A percentile compares a stretch with the other conserved stretches of the same genome.
Conservation (phyloP, 2,329 filamentous ascomycete genomes). For the Apiospora pterosperma region DNA sequence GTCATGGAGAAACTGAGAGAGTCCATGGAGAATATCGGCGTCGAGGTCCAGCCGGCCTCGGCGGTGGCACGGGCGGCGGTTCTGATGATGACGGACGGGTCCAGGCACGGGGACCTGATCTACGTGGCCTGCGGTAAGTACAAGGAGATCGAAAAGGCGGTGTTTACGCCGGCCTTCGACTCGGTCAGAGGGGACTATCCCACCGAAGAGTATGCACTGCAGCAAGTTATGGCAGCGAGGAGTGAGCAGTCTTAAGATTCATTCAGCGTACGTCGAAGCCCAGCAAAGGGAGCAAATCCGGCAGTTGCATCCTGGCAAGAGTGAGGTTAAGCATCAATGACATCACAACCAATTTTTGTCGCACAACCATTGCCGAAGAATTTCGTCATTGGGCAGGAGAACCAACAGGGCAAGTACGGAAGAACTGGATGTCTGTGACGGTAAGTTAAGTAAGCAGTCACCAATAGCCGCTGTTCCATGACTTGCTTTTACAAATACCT, state of each 20-base stretch:
- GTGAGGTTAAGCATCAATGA: too few species aligned
- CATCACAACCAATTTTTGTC: too few species aligned
- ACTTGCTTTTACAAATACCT: background rate
- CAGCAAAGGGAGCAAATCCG: too few species aligned
- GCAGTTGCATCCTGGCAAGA: too few species aligned
- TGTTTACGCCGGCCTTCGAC: conserved; percentile 31
- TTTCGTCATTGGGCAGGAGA: too few species aligned
- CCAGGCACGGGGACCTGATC: conserved; percentile 49
- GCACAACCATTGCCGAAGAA: too few species aligned
- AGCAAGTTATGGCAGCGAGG: background rate
- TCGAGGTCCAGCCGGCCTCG: conserved; percentile 40
- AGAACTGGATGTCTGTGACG: too few species aligned
- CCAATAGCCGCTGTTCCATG: too few species aligned
- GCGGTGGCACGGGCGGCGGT: conserved; percentile 46
- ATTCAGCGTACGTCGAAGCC: too few species aligned
- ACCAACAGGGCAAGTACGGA: too few species aligned
- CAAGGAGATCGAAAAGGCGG: conserved; percentile 49
- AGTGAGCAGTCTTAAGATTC: background rate
- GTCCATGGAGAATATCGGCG: conserved; percentile 34
- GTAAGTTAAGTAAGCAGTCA: too few species aligned
- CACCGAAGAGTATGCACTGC: conserved; percentile 33
- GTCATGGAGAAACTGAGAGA: conserved; percentile 37
- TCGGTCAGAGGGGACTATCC: conserved; percentile 28
- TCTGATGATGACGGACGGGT: conserved; percentile 45
- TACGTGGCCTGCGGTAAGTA: conserved; percentile 46